A percentile compares a stretch with the other conserved stretches of the same genome.
These are phyloP conservation scores for Telfairia occidentalis DNA, from an alignment of 331 rosid species.

Conservation along the genomic window DNA sequence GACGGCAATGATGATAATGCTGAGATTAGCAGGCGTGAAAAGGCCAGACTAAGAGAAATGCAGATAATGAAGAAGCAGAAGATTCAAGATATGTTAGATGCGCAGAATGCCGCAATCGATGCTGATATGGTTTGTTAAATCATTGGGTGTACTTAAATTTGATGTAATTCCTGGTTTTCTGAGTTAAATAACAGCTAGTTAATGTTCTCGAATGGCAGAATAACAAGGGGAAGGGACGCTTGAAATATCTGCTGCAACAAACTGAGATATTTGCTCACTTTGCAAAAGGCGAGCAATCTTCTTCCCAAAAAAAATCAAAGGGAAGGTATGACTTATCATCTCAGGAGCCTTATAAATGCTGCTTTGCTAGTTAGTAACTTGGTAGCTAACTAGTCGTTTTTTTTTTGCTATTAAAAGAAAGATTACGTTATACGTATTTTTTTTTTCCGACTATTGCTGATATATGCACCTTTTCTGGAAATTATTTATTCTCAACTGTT, in stretches of 20 bases:
- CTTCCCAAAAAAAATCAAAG: conserved; percentile 61
- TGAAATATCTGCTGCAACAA: conserved; percentile 89
- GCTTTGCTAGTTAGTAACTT: not conserved
- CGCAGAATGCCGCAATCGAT: conserved; percentile 77
- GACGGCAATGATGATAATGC: conserved; percentile 20
- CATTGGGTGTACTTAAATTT: not conserved
- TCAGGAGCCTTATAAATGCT: not conserved
- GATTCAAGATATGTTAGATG: conserved; percentile 78
- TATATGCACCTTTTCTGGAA: not conserved
- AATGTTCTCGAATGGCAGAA: conserved; percentile 32
- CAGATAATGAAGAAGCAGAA: conserved; percentile 67
- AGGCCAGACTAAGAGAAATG: conserved; percentile 68
- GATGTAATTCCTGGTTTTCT: not conserved
- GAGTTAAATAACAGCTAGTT: not conserved
- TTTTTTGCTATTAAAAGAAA: not conserved
- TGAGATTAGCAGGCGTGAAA: conserved; percentile 69
- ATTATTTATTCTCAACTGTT: not conserved
- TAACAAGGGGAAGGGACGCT: conserved; percentile 74
- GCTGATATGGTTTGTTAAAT: conserved; percentile 68
- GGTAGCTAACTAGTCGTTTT: not conserved
- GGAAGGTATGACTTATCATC: conserved; percentile 46
- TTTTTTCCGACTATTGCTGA: not conserved
- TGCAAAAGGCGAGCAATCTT: conserved; percentile 73
- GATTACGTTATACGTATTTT: not conserved
- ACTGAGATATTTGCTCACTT: conserved; percentile 96